These are phyloP conservation scores for Salisapilia sapeloensis DNA, from an alignment of 352 stramenopile species.

Conservation along the genomic window DNA sequence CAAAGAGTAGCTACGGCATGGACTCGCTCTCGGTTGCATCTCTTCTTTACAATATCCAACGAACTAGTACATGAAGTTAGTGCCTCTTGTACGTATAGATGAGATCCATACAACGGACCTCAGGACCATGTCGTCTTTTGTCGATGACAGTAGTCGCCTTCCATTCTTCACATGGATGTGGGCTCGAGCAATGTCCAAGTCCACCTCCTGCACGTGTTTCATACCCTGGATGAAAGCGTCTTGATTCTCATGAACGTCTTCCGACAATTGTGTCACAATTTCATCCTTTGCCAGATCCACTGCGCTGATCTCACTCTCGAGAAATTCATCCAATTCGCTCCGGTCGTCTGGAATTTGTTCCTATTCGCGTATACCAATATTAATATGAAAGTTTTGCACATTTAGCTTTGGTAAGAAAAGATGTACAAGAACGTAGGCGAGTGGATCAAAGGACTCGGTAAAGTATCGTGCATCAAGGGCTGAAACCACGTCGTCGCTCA, in stretches of 20 bases:
- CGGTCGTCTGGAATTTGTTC: conserved; percentile 35
- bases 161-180: conserved; percentile 83
- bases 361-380: conserved; percentile 8
- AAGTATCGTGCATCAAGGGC: conserved; percentile 70
- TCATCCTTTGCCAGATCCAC: conserved; percentile 70
- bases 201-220: conserved; percentile 77
- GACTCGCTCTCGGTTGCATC: conserved; percentile 63
- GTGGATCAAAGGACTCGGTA: conserved; percentile 56
- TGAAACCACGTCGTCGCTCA: conserved; percentile 45
- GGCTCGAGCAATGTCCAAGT: conserved; percentile 64
- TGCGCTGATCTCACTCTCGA: conserved; percentile 67
- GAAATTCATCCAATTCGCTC: conserved; percentile 35
- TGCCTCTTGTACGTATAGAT: too few species aligned
- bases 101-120: conserved; percentile 17
- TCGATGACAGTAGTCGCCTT: conserved; percentile 38
- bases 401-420: too few species aligned
- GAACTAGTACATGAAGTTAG: conserved; percentile 15
- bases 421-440: conserved; percentile 45
- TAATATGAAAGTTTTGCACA: too few species aligned
- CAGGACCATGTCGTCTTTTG: conserved; percentile 56
- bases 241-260: conserved; percentile 68
- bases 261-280: conserved; percentile 54
- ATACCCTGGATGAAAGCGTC: conserved; percentile 70
- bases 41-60: conserved; percentile 69
- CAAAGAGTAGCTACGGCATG: conserved; percentile 16